Base-by-base conservation (phyloP, 352 stramenopile species). In the Blastocystis sp. region DNA sequence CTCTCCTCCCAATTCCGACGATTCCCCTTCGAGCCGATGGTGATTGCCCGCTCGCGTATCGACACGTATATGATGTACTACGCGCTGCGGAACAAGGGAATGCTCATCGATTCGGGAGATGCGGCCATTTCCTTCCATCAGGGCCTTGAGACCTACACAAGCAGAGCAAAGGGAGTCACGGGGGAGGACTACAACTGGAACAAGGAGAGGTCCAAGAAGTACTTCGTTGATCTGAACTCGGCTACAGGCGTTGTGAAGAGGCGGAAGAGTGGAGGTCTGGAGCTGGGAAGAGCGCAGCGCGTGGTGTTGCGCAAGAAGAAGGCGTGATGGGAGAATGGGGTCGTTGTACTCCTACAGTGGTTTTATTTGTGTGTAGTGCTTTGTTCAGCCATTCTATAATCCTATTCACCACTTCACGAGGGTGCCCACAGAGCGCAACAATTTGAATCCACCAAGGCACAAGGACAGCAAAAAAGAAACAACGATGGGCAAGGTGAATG, bases 61-160 rank as follows among this genome's bases (percentile, higher is more conserved):
- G 74, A 84, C 61, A 69, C 74, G 10, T 84, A 84, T 24, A 84
- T 84, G 74, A 42, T 84, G 17, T 84, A 70, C 40, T 69, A 59
- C 38, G 57, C 24, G 14, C 7, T 69, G 19, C 24, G 57, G n/a
- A 69, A 66, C 21, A n/a, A 28, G 17, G 57, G 74, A 21, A 2
- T 52, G 3, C 19, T 84, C 2, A 52, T 84, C 14, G 54, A 84
- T 52, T 54, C 11, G 1, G 57, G 34, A 14, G 60, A 69, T 14
- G 52, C 40, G 42, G 28, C 28, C 48, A 24, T 11, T 9, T 69
- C 74, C 4, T n/a, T 84, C 14, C 74, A 84, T 42, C 74, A 84
- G 24, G 74, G 74, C n/a, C 42, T 40, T n/a, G n/a, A n/a, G 3
- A 68, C 54, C 21, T 84, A 84, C 38, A 84, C 54, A 24, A 59